Conservation (phyloP, 2,329 filamentous ascomycete species). For the Fusarium abutilonis region DNA sequence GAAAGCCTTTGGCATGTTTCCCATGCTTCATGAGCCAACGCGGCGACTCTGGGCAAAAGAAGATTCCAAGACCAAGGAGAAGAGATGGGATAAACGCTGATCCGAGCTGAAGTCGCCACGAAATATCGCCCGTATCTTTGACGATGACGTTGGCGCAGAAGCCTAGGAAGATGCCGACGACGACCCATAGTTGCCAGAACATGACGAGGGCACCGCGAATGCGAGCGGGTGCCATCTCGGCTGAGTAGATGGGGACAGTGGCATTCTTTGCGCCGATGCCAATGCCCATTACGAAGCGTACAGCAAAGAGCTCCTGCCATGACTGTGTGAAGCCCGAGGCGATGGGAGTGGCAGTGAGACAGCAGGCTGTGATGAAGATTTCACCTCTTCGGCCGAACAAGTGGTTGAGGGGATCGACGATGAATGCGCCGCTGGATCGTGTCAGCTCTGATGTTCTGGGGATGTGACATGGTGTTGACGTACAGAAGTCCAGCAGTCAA, state of each 20-base stretch:
- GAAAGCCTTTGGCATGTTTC: conserved; percentile 65
- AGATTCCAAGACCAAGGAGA: conserved; percentile 65
- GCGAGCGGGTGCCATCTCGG: conserved; percentile 72
- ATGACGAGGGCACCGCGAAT: conserved; percentile 80
- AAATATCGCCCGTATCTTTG: conserved; percentile 61
- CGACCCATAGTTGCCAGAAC: conserved; percentile 69
- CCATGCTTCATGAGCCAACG: conserved; percentile 73
- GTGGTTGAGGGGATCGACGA: conserved; percentile 67
- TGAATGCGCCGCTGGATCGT: conserved; percentile 33
- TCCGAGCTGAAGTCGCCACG: conserved; percentile 71
- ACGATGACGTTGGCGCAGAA: conserved; percentile 64
- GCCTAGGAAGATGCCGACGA: conserved; percentile 55
- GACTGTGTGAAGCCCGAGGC: conserved; percentile 65
- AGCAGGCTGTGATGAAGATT: conserved; percentile 69
- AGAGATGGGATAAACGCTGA: conserved; percentile 66
- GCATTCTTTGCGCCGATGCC: conserved; percentile 73
- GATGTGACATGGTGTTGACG: conserved; percentile 39
- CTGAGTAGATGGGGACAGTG: conserved; percentile 75
- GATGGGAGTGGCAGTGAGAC: conserved; percentile 49
- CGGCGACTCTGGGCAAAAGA: conserved; percentile 70
- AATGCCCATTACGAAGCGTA: conserved; percentile 73
- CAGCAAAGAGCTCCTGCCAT: conserved; percentile 73
- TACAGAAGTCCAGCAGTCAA: conserved; percentile 66
- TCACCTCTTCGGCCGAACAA: conserved; percentile 73
- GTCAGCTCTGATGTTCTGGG: conserved; percentile 7